Conservation (phyloP, 306 rosid genomes). For the Abrus precatorius region DNA sequence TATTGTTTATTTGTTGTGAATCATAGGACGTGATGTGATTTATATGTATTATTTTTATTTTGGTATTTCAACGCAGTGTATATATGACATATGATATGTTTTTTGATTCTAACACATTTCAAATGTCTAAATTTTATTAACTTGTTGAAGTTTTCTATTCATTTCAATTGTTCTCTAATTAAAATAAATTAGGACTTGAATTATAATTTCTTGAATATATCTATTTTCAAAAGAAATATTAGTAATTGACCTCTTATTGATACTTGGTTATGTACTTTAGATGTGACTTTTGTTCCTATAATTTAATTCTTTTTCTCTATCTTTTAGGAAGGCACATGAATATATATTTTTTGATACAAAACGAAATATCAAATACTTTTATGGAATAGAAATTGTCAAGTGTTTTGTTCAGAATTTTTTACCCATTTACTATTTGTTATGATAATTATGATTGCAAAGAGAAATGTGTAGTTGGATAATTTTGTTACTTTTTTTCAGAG, state of each 20-base stretch:
- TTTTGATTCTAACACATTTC: background rate
- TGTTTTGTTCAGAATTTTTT: constrained; percentile 31
- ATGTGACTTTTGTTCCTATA: background rate
- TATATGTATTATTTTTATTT: too few species aligned
- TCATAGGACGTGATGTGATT: background rate
- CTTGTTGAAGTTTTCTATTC: constrained; percentile 8
- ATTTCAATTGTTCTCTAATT: constrained; percentile 23
- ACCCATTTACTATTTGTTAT: background rate
- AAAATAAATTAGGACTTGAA: background rate
- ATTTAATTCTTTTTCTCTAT: background rate
- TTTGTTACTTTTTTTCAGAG: constrained; percentile 60
- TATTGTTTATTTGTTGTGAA: background rate
- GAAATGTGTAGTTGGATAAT: background rate
- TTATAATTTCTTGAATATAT: background rate
- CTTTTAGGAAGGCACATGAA: constrained; percentile 5
- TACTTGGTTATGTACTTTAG: constrained; percentile 21
- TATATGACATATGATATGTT: background rate
- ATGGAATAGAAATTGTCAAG: constrained; percentile 1
- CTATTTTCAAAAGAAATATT: background rate
- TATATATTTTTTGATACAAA: background rate
- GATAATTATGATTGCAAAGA: constrained; percentile 11
- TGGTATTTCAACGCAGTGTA: background rate
- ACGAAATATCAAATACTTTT: constrained; percentile 22
- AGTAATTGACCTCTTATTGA: background rate
- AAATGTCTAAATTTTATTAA: background rate